Evolutionary conservation across 2,329 filamentous ascomycete genomes (phyloP), one percentile per base, ranked within the genome.

Genomic region (Hymenoscyphus repandus): DNA sequence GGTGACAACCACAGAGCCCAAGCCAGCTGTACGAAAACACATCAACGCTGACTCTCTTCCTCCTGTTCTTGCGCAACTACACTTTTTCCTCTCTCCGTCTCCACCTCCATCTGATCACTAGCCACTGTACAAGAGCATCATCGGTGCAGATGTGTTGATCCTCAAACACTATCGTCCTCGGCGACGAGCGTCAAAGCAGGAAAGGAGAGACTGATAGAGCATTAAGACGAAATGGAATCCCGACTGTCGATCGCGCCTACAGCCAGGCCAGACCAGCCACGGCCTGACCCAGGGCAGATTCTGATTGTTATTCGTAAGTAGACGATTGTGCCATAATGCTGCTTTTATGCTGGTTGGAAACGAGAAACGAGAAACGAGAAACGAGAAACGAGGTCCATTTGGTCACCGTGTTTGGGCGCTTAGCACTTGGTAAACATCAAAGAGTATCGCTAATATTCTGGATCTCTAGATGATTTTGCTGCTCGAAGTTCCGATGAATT

Each of bases 401-500:
- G 12, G 34, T 5, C 15, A 13, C 34, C 12, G 47, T 12, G 46
- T 39, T 27, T 34, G 40, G 37, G 34, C 45, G 41, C 37, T n/a
- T n/a, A n/a, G n/a, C 38, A 52, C 53, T 51, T 51, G 12, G 34
- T 3, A 37, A 9, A 37, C 34, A 11, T 15, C 38, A 6, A 40
- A 40, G 18, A 20, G 4, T 4, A 40, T 22, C 18, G 18, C 18
- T 27, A 2, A 20, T 20, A 33, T 20, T 33, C n/a, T 15, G 9
- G 27, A n/a, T 17, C 7, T 30, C 10, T 43, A 95, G 90, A 99
- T 72, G 90, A 96, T 71, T 97, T 99, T 69, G 76, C 84, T 61
- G 91, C 92, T 51, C 84, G 93, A 60, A 95, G 90, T 69, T 86
- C 88, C 51, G 93, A 99, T 71, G 93, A 99, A 75, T 77, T 99